Percentiles rank a stretch among this genome's conserved stretches.
Conservation (phyloP, 192 early-diverging fungal genomes). For the Backusella parvicylindrica region DNA sequence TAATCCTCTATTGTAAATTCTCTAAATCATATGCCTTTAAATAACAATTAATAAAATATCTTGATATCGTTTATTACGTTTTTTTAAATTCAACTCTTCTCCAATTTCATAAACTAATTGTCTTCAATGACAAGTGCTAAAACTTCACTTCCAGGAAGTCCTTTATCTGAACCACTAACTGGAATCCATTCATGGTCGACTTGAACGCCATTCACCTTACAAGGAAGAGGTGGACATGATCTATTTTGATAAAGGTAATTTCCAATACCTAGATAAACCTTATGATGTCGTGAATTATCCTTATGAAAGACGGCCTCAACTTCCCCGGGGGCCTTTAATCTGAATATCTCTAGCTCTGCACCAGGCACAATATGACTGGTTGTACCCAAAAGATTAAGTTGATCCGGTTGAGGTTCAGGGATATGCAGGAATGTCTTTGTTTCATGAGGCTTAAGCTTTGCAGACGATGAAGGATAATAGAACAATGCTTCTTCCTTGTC, state of each 20-base stretch:
- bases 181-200: neutral
- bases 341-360: conserved; percentile 13
- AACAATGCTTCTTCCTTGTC: conserved; percentile 24
- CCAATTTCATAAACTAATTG: neutral
- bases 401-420: conserved; percentile 11
- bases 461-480: conserved; percentile 32
- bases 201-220: neutral
- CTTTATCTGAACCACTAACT: conserved; percentile 6
- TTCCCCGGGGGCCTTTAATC: neutral
- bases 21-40: too few species aligned
- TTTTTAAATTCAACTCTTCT: neutral
- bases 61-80: too few species aligned
- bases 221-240: neutral
- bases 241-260: neutral
- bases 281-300: neutral
- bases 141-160: conserved; percentile 3
- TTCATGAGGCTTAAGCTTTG: conserved; percentile 33
- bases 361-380: conserved; percentile 36
- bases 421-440: conserved; percentile 37
- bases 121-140: neutral
- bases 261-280: conserved; percentile 19
- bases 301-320: conserved; percentile 7
- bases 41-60: too few species aligned
- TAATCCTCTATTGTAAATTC: too few species aligned
- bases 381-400: conserved; percentile 23